Base-by-base conservation (phyloP, 306 rosid species). In the Cucumis hystrix region DNA sequence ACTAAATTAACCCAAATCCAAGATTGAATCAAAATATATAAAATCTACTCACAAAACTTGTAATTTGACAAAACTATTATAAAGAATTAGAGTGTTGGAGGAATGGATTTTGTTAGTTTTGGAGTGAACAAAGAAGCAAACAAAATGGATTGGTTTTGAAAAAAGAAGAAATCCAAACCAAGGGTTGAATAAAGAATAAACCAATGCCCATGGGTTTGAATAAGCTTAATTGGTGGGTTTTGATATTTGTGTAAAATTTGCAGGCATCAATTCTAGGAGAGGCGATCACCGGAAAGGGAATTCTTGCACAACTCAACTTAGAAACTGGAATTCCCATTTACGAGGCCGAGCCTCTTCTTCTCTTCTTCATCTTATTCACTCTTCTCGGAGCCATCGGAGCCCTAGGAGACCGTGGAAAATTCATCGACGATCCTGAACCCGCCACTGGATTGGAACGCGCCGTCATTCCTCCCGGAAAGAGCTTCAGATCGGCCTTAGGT, bases 301-400 rank as follows among this genome's bases (percentile, higher is more conserved):
- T 96, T 85, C 88, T 96, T 28, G 17, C 92, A 30, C 99, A 96
- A 77, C 60, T 92, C 90, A 96, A 96, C 60, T 68, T 96, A 80
- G 98, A 96, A 81, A 96, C 99, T 5, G 98, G 99, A 66, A 4
- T 96, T 81, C 99, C 99, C 17, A 92, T 96, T 40, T 91, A 91
- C 75, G 99, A 96, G 83, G 99, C 99, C 0, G 99, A 95, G 74
- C 99, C 99, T 2, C 97, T 95, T 74, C 97, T 95, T 61, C 92
- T 95, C 8, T 95, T 95, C 83, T 90, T 95, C 91, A 95, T 95
- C 83, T 91, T 95, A 17, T 95, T 95, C 85, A 95, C 99, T 4
- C 84, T 95, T 1, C 88, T 95, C 15, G 99, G 99, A 89, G 99
- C 99, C 89, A 95, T 95, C 23, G 99, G 99, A 85, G 97, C 91